A percentile compares a stretch with the other conserved stretches of the same genome.
phyloP scores from a whole-genome alignment of 768 basidiomycete species.

The Termitomyces bulborhizus region DNA sequence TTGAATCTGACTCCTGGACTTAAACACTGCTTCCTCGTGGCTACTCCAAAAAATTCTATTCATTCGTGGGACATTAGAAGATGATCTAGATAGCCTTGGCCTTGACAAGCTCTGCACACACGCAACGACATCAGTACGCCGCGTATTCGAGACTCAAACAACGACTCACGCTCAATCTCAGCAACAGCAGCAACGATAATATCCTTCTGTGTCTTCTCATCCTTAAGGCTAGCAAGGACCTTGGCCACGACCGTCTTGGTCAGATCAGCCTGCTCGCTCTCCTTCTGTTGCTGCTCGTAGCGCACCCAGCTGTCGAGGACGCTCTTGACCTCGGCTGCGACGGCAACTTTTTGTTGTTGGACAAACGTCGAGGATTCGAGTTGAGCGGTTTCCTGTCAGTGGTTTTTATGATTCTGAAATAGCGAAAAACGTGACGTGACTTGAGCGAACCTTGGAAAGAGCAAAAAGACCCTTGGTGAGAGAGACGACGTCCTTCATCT shows the following conservation, averaged over 20 bases:
- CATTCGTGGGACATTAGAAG: not conserved
- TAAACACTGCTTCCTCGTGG: not conserved
- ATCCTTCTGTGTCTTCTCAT: constrained; percentile 87
- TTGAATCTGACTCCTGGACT: not conserved
- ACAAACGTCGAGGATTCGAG: constrained; percentile 88
- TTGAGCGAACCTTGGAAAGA: constrained; percentile 70
- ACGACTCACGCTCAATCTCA: constrained; percentile 87
- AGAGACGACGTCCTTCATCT: constrained; percentile 94
- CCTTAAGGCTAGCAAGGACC: constrained; percentile 75
- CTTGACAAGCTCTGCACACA: constrained; percentile 75
- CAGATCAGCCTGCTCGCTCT: constrained; percentile 91
- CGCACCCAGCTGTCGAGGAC: constrained; percentile 98
- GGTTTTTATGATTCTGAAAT: too few species aligned
- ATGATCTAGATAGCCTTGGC: constrained; percentile 74
- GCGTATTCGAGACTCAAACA: not conserved
- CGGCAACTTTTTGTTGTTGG: constrained; percentile 80
- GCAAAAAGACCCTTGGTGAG: constrained; percentile 88
- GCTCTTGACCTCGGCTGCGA: constrained; percentile 85
- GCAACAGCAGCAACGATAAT: constrained; percentile 72
- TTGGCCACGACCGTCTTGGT: constrained; percentile 84
- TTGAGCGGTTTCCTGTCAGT: constrained; percentile 76
- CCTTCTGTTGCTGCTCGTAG: constrained; percentile 94
- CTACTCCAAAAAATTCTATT: constrained; percentile 5
- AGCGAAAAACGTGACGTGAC: too few species aligned
- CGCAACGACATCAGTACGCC: not conserved